Percentiles rank a stretch among this genome's conserved stretches.
phyloP scores from a whole-genome alignment of 305 asterid species.

The Fraxinus albicans region DNA sequence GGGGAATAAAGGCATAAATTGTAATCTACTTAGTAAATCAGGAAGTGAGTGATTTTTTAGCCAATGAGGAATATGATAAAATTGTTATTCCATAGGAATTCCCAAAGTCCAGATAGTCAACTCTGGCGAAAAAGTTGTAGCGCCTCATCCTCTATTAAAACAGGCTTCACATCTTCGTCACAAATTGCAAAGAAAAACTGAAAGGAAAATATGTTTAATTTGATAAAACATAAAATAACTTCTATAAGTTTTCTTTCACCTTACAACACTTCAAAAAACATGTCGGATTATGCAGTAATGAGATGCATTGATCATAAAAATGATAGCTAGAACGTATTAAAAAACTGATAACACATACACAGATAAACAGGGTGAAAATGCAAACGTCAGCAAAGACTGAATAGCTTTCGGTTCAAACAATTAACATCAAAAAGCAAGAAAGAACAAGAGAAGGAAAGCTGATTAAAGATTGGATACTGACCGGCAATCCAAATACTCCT shows the following conservation, averaged over 20 bases:
- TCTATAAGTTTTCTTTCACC: constrained; percentile 11
- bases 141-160: constrained; percentile 5
- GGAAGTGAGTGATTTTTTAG: background rate
- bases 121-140: constrained; percentile 5
- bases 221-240: constrained; percentile 15
- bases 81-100: background rate
- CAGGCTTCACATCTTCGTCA: constrained; percentile 15
- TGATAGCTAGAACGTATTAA: constrained; percentile 7
- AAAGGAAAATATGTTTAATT: background rate
- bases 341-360: constrained; percentile 2
- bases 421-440: background rate
- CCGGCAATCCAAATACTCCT: constrained; percentile 97
- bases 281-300: constrained; percentile 9
- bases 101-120: constrained; percentile 14
- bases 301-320: constrained; percentile 12
- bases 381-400: constrained; percentile 11
- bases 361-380: constrained; percentile 15
- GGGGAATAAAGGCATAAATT: background rate
- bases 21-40: background rate
- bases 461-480: constrained; percentile 31
- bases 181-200: constrained; percentile 16
- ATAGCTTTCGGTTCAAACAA: constrained; percentile 20
- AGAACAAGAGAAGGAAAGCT: constrained; percentile 16
- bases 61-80: background rate
- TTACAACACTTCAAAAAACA: background rate